phyloP scores from a whole-genome alignment of 176 grass and related monocot species.

The Stipa capillata region DNA sequence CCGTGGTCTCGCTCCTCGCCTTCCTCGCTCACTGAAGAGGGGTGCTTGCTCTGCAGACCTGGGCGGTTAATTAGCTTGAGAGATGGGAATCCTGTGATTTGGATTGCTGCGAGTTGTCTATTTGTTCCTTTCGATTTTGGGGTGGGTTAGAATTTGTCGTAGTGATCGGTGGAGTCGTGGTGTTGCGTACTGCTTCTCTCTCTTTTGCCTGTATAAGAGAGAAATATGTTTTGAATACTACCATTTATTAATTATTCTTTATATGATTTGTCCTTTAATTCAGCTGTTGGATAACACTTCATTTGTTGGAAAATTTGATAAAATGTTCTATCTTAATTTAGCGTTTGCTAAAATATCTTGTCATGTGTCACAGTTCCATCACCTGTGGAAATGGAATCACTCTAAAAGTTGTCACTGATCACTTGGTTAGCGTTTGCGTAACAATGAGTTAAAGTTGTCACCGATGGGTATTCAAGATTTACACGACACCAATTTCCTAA shows the following conservation, averaged over 20 bases:
- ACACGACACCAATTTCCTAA: too few relatives aligned
- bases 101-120: conserved; percentile 19
- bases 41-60: neutral
- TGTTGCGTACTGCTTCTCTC: conserved; percentile 20
- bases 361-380: too few relatives aligned
- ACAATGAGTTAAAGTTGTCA: too few relatives aligned
- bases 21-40: conserved; percentile 36
- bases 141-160: neutral
- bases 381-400: too few relatives aligned
- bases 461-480: too few relatives aligned
- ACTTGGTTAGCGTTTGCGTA: too few relatives aligned
- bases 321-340: too few relatives aligned
- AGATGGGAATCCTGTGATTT: conserved; percentile 18
- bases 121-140: conserved; percentile 21
- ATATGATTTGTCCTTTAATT: neutral
- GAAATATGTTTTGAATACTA: conserved; percentile 15
- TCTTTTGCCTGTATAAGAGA: conserved; percentile 78
- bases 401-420: too few relatives aligned
- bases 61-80: neutral
- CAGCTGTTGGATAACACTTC: too few relatives aligned
- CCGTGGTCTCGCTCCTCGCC: conserved; percentile 33
- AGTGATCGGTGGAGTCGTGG: neutral
- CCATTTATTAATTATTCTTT: conserved; percentile 38
- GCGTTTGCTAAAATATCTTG: neutral
- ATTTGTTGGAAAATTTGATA: neutral